These are phyloP conservation scores for Blastocystis sp. DNA, from an alignment of 352 stramenopile species.

Conservation along the genomic window DNA sequence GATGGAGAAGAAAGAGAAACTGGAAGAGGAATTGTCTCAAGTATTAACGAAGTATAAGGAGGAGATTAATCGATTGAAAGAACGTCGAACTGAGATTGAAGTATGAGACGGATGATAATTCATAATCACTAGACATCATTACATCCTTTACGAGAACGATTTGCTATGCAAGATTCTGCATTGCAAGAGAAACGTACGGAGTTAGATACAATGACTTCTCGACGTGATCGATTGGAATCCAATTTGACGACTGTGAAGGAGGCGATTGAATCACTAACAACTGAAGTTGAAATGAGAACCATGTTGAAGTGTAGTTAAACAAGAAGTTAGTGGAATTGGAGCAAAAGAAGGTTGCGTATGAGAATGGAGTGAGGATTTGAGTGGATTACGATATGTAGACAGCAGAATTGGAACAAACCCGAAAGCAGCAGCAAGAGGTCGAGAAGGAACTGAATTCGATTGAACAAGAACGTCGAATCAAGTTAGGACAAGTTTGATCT, in stretches of 20 bases:
- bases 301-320: constrained; percentile 64
- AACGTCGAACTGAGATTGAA: constrained; percentile 70
- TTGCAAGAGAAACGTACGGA: constrained; percentile 66
- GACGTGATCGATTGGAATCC: background rate
- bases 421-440: background rate
- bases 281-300: background rate
- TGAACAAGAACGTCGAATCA: background rate
- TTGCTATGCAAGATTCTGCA: constrained; percentile 60
- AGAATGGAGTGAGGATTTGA: background rate
- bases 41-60: constrained; percentile 70
- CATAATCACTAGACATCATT: constrained; percentile 70
- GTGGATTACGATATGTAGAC: background rate
- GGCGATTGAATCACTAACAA: constrained; percentile 34
- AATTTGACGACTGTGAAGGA: background rate
- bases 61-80: constrained; percentile 69
- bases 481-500: background rate
- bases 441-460: background rate
- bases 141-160: constrained; percentile 64
- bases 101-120: constrained; percentile 68
- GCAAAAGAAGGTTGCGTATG: constrained; percentile 67
- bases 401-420: background rate
- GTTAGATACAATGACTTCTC: constrained; percentile 61
- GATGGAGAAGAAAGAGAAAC: constrained; percentile 55
- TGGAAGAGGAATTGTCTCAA: constrained; percentile 69
- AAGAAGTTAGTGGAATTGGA: constrained; percentile 75